phyloP scores from a whole-genome alignment of 192 early-diverging fungal genomes.

The Haplosporangium gracile region DNA sequence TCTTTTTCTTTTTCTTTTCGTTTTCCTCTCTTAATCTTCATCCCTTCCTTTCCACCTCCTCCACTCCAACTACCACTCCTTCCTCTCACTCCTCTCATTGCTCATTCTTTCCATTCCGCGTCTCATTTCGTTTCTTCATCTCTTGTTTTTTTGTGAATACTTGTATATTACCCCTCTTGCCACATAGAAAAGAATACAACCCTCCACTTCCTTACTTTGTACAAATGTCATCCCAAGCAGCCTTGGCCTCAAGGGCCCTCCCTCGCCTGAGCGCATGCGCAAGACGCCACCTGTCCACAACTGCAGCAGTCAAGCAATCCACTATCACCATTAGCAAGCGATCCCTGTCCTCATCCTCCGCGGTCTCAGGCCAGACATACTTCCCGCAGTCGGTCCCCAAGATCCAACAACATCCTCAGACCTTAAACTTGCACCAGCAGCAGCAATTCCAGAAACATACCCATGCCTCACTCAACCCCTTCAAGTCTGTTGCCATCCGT shows the following conservation, averaged over 20 bases:
- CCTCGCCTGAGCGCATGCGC: conserved; percentile 34
- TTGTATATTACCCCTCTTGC: neutral
- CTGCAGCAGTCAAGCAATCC: conserved; percentile 16
- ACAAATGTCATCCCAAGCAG: conserved; percentile 45
- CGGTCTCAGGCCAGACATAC: conserved; percentile 38
- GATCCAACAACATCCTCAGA: conserved; percentile 19
- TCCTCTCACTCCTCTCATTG: neutral
- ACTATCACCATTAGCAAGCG: conserved; percentile 5
- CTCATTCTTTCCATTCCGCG: conserved; percentile 19
- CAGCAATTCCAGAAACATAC: conserved; percentile 55
- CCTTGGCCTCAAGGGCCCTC: conserved; percentile 40
- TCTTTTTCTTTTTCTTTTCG: neutral
- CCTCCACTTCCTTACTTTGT: neutral
- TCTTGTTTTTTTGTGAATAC: neutral
- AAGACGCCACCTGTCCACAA: conserved; percentile 9
- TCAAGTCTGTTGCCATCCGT: conserved; percentile 81
- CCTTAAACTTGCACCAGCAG: conserved; percentile 15
- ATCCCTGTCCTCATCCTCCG: conserved; percentile 26
- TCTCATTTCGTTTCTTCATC: conserved; percentile 16
- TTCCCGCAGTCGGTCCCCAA: conserved; percentile 35
- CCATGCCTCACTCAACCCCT: conserved; percentile 40
- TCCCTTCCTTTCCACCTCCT: neutral
- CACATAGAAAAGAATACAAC: neutral
- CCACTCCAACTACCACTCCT: neutral
- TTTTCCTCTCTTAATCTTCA: conserved; percentile 3